Evolutionary conservation across 306 rosid species (phyloP).

Genomic region (Cucurbita ficifolia): DNA sequence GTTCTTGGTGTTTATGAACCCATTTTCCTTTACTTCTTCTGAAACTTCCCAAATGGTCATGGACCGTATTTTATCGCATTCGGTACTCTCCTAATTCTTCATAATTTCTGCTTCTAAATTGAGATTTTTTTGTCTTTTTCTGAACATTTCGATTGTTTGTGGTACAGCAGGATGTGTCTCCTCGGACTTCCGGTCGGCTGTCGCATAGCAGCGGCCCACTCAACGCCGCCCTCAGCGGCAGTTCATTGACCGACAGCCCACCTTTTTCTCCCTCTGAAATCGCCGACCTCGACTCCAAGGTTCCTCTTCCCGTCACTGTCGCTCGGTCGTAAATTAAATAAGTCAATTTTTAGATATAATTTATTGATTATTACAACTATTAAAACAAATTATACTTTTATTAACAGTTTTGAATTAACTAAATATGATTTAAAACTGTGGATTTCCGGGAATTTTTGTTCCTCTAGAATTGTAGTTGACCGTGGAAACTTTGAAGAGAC

Average conservation of each 20-base stretch:
- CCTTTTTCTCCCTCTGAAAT: slow-evolving; percentile 82
- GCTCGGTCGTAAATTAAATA: too few relatives aligned
- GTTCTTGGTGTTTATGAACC: slow-evolving; percentile 51
- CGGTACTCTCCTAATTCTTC: slow-evolving; percentile 29
- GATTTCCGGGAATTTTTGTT: too few relatives aligned
- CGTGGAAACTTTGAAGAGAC: slow-evolving; percentile 10
- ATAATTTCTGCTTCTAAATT: not conserved
- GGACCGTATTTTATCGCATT: slow-evolving; percentile 89
- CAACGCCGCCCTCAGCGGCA: slow-evolving; percentile 60
- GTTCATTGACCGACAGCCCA: slow-evolving; percentile 66
- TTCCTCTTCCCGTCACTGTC: not conserved
- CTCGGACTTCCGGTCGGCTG: slow-evolving; percentile 82
- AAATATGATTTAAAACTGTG: too few relatives aligned
- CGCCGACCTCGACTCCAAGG: slow-evolving; percentile 62
- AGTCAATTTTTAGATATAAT: too few relatives aligned
- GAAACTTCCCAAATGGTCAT: slow-evolving; percentile 86
- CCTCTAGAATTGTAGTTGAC: too few relatives aligned
- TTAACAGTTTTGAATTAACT: too few relatives aligned
- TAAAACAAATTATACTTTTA: too few relatives aligned
- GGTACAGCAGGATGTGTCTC: slow-evolving; percentile 65
- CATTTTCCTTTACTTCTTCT: slow-evolving; percentile 65
- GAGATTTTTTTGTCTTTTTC: not conserved
- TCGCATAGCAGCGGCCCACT: slow-evolving; percentile 95
- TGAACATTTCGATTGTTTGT: not conserved
- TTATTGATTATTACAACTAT: too few relatives aligned